Conservation (phyloP, 2,329 filamentous ascomycete genomes). For the Camptophora hylomeconis region DNA sequence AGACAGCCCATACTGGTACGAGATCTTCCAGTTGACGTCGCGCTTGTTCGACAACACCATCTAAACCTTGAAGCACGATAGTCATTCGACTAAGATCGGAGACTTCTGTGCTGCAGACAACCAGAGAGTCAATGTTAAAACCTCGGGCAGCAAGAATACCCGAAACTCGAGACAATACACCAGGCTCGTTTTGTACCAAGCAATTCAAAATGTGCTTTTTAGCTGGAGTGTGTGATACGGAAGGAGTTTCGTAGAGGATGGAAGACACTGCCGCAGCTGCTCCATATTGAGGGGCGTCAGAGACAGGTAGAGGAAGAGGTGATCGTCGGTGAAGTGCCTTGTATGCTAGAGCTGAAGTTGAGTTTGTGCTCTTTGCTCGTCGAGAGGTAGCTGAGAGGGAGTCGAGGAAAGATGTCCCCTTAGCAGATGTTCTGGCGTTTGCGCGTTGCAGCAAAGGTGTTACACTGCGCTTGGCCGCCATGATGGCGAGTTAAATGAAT, state of each 20-base stretch:
- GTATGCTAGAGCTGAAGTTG: slow-evolving; percentile 90
- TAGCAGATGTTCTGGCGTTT: slow-evolving; percentile 1
- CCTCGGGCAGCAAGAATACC: slow-evolving; percentile 90
- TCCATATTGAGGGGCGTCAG: slow-evolving; percentile 62
- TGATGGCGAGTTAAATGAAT: no score
- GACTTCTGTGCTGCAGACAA: slow-evolving; percentile 96
- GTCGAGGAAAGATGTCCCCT: slow-evolving; percentile 9
- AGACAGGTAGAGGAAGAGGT: slow-evolving; percentile 66
- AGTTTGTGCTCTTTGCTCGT: slow-evolving; percentile 34
- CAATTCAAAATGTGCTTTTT: slow-evolving; percentile 97
- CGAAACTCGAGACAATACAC: slow-evolving; percentile 89
- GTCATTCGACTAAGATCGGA: slow-evolving; percentile 97
- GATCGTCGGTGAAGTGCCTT: slow-evolving; percentile 90
- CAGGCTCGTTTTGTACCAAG: slow-evolving; percentile 96
- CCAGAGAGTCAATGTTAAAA: slow-evolving; percentile 97
- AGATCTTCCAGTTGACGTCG: slow-evolving; percentile 89
- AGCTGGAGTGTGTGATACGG: slow-evolving; percentile 66
- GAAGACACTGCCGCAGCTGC: slow-evolving; percentile 92
- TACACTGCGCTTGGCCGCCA: slow-evolving; percentile 4
- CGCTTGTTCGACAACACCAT: slow-evolving; percentile 94
- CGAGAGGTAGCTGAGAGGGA: slow-evolving; percentile 7
- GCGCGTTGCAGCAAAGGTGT: slow-evolving; percentile 5
- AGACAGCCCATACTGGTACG: slow-evolving; percentile 93
- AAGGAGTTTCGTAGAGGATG: slow-evolving; percentile 95
- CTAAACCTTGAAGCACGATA: slow-evolving; percentile 89